Percentiles rank a stretch among this genome's conserved stretches.
Conservation (phyloP, 176 grass and related monocot genomes). For the Pontederia crassipes region DNA sequence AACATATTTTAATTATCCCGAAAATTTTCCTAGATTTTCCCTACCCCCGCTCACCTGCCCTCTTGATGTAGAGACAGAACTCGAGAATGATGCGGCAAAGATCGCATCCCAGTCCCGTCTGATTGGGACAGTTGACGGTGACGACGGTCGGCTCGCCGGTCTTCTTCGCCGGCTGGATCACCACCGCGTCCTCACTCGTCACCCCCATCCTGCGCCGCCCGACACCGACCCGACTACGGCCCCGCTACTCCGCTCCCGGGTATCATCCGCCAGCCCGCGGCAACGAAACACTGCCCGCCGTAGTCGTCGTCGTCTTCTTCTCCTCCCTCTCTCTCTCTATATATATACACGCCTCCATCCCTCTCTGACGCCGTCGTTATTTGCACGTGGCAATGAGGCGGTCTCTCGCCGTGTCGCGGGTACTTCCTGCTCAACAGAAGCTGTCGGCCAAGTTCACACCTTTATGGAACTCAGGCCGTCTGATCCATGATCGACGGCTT, state of each 20-base stretch:
- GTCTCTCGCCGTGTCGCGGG: too few species aligned
- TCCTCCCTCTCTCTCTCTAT: not conserved
- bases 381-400: too few species aligned
- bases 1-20: not conserved
- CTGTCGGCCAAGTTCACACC: too few species aligned
- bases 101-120: constrained; percentile 86
- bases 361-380: too few species aligned
- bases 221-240: constrained; percentile 1
- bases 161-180: constrained; percentile 37
- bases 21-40: not conserved
- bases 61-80: constrained; percentile 81
- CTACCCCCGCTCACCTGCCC: constrained; percentile 37
- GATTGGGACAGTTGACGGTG: constrained; percentile 89
- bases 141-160: constrained; percentile 46
- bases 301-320: not conserved
- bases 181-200: constrained; percentile 62
- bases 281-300: not conserved
- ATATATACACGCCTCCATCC: too few species aligned
- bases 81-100: constrained; percentile 89
- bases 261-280: not conserved
- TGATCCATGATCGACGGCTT: too few species aligned
- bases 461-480: too few species aligned
- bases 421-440: too few species aligned
- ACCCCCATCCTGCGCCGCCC: constrained; percentile 19
- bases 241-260: constrained; percentile 10